A percentile compares a stretch with the other conserved stretches of the same genome.
Conservation (phyloP, 371 early-diverging fungal genomes). For the Mortierella sp. region DNA sequence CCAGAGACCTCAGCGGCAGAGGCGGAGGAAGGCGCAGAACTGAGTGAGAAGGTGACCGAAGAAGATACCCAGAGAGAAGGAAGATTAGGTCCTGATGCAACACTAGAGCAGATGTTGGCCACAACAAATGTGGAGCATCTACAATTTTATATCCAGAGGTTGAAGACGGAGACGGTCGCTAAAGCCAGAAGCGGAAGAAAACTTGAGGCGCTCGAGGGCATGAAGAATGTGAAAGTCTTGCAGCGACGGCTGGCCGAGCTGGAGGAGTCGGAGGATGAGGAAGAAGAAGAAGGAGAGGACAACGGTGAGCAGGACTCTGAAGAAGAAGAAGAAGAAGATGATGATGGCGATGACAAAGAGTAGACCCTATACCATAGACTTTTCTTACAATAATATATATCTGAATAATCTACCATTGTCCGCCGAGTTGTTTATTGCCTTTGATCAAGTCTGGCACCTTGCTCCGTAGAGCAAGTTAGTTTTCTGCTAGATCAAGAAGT, state of each 20-base stretch:
- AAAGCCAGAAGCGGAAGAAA: slow-evolving; percentile 48
- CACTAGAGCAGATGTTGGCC: slow-evolving; percentile 39
- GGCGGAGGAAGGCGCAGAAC: not conserved
- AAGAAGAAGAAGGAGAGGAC: slow-evolving; percentile 5
- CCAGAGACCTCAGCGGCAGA: slow-evolving; percentile 2
- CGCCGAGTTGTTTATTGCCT: too few species aligned
- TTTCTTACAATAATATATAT: not conserved
- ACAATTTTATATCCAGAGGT: slow-evolving; percentile 38
- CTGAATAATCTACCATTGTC: too few species aligned
- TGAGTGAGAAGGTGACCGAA: not conserved
- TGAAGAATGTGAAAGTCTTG: slow-evolving; percentile 51
- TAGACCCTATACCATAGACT: not conserved
- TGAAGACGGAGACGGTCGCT: slow-evolving; percentile 51
- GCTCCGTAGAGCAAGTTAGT: too few species aligned
- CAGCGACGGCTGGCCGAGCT: slow-evolving; percentile 38
- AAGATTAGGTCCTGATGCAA: slow-evolving; percentile 26
- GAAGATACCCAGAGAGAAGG: slow-evolving; percentile 5
- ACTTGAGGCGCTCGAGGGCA: slow-evolving; percentile 49
- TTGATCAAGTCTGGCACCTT: too few species aligned
- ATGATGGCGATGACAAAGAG: not conserved
- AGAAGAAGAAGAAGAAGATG: not conserved
- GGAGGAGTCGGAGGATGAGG: slow-evolving; percentile 15
- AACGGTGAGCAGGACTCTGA: not conserved
- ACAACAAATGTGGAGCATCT: slow-evolving; percentile 22
- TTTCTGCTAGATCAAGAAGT: too few species aligned